These are phyloP conservation scores for Lactarius hatsudake DNA, from an alignment of 768 basidiomycete species.

Conservation along the genomic window DNA sequence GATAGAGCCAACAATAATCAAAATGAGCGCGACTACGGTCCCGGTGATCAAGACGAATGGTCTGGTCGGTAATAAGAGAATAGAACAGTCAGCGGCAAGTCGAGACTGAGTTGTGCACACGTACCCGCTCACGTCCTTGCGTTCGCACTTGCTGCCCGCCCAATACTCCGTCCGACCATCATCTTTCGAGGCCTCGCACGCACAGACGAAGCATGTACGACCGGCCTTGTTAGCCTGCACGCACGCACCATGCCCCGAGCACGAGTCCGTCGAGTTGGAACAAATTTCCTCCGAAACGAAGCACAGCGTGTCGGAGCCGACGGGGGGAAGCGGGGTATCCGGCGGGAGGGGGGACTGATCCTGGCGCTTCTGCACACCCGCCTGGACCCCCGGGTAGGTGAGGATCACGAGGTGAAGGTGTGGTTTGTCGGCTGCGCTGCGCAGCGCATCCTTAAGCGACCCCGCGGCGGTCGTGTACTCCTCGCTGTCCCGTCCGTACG, in stretches of 20 bases:
- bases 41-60: slow-evolving; percentile 74
- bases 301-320: slow-evolving; percentile 62
- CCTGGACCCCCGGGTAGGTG: slow-evolving; percentile 39
- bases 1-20: slow-evolving; percentile 66
- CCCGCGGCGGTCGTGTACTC: slow-evolving; percentile 49
- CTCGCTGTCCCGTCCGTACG: slow-evolving; percentile 50
- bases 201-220: slow-evolving; percentile 47
- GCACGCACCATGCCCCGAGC: slow-evolving; percentile 72
- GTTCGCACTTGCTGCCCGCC: slow-evolving; percentile 75
- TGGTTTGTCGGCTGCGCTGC: slow-evolving; percentile 40
- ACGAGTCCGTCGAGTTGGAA: slow-evolving; percentile 56
- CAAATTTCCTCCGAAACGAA: slow-evolving; percentile 54
- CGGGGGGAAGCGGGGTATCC: slow-evolving; percentile 48
- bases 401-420: slow-evolving; percentile 52
- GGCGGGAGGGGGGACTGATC: slow-evolving; percentile 44
- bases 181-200: slow-evolving; percentile 47
- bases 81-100: slow-evolving; percentile 1
- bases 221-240: slow-evolving; percentile 58
- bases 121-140: slow-evolving; percentile 77
- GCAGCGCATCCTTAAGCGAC: slow-evolving; percentile 49
- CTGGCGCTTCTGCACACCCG: slow-evolving; percentile 37
- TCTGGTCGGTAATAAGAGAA: slow-evolving; percentile 37
- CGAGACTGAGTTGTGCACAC: slow-evolving; percentile 33
- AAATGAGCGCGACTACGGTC: slow-evolving; percentile 58
- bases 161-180: slow-evolving; percentile 61